Evolutionary conservation across 78 protist species (phyloP), one percentile per base, ranked within the genome.

Genomic region (Creolimax fragrantissima): DNA sequence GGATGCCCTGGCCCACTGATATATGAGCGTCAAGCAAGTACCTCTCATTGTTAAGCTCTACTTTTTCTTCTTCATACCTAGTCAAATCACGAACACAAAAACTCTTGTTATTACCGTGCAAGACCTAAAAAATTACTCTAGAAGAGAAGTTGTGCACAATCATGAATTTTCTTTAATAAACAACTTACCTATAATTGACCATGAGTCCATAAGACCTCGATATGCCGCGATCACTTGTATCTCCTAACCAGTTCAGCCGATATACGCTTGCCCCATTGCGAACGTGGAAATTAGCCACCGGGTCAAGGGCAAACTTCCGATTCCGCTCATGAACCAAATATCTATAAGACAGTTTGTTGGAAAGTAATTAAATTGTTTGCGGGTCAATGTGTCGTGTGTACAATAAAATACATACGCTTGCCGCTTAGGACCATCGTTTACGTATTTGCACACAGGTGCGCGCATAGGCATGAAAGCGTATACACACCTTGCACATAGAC

Each of bases 221-320:
- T 32, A 66, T 3, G 42, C 95, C 93, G 17, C 44, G 2, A 35
- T 3, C 45, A 36, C 43, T 32, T 2, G 45, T 24, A 81, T 93
- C 45, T 3, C 44, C 95, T 5, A 39, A 3, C 91, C 90, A 90
- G 11, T 93, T 93, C 37, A 93, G 17, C 2, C 93, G 92, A 4
- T 42, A 39, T 37, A 93, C 24, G 2, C 17, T 3, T 42, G 95
- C 95, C 17, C 95, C 95, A 42, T 93, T 93, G 44, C 93, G 90
- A 32, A 93, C 43, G 43, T 93, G 95, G 84, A 93, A 93, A 90
- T 93, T 93, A 36, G 90, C 95, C 5, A 90, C 93, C 36, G 94
- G 90, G 32, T 90, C 93, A 2, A 90, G 24, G 24, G 3, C 11
- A 1, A 58, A 58, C 24, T 58, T n/a, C 43, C n/a, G 83, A 2